phyloP scores from a whole-genome alignment of 352 stramenopile genomes.

The Lagenidium giganteum region DNA sequence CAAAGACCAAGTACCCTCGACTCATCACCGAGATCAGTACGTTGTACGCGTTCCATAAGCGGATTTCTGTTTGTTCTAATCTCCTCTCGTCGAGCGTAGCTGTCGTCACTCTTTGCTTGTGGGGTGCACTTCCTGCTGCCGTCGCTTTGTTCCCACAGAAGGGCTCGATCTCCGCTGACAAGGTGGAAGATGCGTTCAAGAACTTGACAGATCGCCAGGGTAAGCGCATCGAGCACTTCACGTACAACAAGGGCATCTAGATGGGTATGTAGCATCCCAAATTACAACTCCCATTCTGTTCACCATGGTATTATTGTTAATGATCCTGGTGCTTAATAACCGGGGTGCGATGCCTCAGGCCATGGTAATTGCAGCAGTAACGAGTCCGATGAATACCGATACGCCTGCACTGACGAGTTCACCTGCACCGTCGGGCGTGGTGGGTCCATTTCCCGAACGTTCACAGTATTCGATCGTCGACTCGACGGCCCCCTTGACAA shows the following conservation, averaged over 20 bases:
- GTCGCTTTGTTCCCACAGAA: constrained; percentile 81
- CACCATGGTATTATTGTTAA: too few relatives aligned
- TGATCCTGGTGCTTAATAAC: too few relatives aligned
- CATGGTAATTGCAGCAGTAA: too few relatives aligned
- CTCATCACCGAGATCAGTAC: constrained; percentile 72
- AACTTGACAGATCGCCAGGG: constrained; percentile 50
- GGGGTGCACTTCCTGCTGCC: constrained; percentile 69
- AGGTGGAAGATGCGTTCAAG: constrained; percentile 61
- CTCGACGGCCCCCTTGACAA: too few relatives aligned
- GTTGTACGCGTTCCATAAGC: constrained; percentile 2
- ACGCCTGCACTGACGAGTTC: too few relatives aligned
- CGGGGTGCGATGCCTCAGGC: too few relatives aligned
- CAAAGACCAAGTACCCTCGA: constrained; percentile 60
- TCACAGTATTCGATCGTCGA: too few relatives aligned
- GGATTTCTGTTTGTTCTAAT: not conserved
- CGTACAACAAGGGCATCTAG: constrained; percentile 84
- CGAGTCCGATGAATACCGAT: too few relatives aligned
- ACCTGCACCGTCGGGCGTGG: too few relatives aligned
- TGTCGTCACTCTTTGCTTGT: constrained; percentile 77
- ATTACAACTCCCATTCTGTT: too few relatives aligned
- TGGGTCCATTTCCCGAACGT: too few relatives aligned
- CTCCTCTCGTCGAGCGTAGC: constrained; percentile 3
- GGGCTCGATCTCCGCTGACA: constrained; percentile 54
- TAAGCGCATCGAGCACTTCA: constrained; percentile 52
- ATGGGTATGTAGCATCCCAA: too few relatives aligned